Conservation (phyloP, 1,284 basidiomycete genomes). For the Pseudozyma pruni region DNA sequence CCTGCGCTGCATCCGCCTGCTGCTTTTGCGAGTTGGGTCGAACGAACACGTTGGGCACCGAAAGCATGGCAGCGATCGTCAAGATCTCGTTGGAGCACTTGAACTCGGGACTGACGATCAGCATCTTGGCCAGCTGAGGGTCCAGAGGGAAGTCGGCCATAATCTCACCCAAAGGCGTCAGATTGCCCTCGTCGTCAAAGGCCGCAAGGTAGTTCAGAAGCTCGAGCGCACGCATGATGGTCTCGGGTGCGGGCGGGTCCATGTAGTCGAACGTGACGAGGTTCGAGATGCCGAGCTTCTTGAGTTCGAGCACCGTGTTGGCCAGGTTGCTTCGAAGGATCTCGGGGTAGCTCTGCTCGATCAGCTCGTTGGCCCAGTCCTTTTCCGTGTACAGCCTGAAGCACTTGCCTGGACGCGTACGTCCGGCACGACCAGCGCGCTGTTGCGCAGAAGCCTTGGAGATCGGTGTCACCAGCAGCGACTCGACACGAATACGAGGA, state of each 20-base stretch:
- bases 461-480: constrained; percentile 90
- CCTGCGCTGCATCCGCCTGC: constrained; percentile 92
- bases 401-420: constrained; percentile 95
- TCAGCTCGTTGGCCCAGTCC: constrained; percentile 85
- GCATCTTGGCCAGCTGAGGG: constrained; percentile 91
- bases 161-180: constrained; percentile 85
- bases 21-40: constrained; percentile 81
- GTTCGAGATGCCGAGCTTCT: constrained; percentile 81
- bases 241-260: constrained; percentile 81
- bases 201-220: constrained; percentile 91
- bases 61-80: constrained; percentile 92
- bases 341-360: constrained; percentile 96
- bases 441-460: constrained; percentile 97
- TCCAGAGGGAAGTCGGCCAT: constrained; percentile 99
- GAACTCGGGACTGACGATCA: constrained; percentile 93
- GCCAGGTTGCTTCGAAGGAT: constrained; percentile 85
- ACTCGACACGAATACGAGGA: constrained; percentile 94
- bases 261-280: constrained; percentile 83
- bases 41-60: constrained; percentile 92
- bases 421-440: constrained; percentile 92
- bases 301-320: constrained; percentile 91
- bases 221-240: constrained; percentile 96
- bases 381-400: constrained; percentile 97
- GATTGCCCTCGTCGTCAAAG: constrained; percentile 90
- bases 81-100: constrained; percentile 95